phyloP scores from a whole-genome alignment of 1,139 yeast species.

The Magnusiomyces ingens region DNA sequence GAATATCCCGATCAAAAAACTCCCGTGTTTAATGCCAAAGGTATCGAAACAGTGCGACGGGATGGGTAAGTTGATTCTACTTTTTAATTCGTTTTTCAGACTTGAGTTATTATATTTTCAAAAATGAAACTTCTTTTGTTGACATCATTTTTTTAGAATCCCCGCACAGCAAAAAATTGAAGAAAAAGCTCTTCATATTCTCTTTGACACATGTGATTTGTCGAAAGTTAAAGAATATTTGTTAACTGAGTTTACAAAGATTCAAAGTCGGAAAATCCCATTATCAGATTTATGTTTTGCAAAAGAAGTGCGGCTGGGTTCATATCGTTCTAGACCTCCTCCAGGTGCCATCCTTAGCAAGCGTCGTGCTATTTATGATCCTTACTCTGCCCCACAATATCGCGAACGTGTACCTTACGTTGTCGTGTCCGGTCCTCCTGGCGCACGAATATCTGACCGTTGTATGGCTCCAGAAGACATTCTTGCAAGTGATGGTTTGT shows the following conservation, averaged over 20 bases:
- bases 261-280: slow-evolving; percentile 53
- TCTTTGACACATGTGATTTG: slow-evolving; percentile 69
- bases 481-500: slow-evolving; percentile 36
- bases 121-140: too few species aligned
- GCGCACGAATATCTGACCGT: slow-evolving; percentile 65
- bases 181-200: slow-evolving; percentile 55
- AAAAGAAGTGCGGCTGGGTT: slow-evolving; percentile 79
- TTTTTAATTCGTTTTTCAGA: not conserved
- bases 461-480: slow-evolving; percentile 74
- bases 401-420: slow-evolving; percentile 83
- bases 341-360: slow-evolving; percentile 85
- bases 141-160: slow-evolving; percentile 30
- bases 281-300: slow-evolving; percentile 87
- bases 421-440: slow-evolving; percentile 61
- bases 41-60: slow-evolving; percentile 87
- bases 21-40: slow-evolving; percentile 88
- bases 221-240: slow-evolving; percentile 63
- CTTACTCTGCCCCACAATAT: slow-evolving; percentile 76
- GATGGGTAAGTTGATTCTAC: slow-evolving; percentile 47
- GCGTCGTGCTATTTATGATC: slow-evolving; percentile 55
- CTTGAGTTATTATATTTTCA: not conserved
- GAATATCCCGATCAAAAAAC: slow-evolving; percentile 48
- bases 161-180: slow-evolving; percentile 86
- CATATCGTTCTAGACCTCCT: slow-evolving; percentile 71
- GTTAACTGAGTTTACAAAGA: slow-evolving; percentile 56